Percentiles rank a stretch among this genome's conserved stretches.
Evolutionary conservation across 805 yeast species (phyloP).

Genomic region (Suhomyces tanzawaensis): DNA sequence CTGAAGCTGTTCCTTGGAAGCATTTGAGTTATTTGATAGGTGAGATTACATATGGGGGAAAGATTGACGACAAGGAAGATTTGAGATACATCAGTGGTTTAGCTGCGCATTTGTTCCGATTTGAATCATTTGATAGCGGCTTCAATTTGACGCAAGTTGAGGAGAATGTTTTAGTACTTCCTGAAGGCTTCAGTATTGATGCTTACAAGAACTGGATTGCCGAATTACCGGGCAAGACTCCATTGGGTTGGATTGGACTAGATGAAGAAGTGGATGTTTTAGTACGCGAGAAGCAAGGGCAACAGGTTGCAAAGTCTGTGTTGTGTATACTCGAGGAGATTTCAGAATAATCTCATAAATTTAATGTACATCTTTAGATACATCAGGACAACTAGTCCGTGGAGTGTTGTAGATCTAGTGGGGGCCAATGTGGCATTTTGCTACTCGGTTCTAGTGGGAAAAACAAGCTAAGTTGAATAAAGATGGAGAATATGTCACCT

Average conservation of each 20-base stretch:
- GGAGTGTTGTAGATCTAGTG: too few relatives aligned
- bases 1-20: conserved; percentile 49
- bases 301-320: conserved; percentile 13
- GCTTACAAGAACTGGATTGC: conserved; percentile 50
- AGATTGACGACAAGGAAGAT: conserved; percentile 47
- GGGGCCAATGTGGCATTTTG: too few relatives aligned
- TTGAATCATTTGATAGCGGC: conserved; percentile 36
- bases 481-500: too few relatives aligned
- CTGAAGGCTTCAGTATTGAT: conserved; percentile 42
- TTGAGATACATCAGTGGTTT: conserved; percentile 29
- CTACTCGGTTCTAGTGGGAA: too few relatives aligned
- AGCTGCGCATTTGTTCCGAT: conserved; percentile 38
- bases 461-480: too few relatives aligned
- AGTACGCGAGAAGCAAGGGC: conserved; percentile 22
- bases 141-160: conserved; percentile 42
- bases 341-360: too few relatives aligned
- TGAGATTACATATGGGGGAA: conserved; percentile 65
- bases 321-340: too few relatives aligned
- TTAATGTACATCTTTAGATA: too few relatives aligned
- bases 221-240: conserved; percentile 49
- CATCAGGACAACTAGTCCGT: too few relatives aligned
- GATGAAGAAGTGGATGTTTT: conserved; percentile 40
- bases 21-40: conserved; percentile 49
- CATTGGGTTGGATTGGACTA: conserved; percentile 55
- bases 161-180: conserved; percentile 30